Conservation (phyloP, 2,329 filamentous ascomycete species). For the Diaporthe sp. region DNA sequence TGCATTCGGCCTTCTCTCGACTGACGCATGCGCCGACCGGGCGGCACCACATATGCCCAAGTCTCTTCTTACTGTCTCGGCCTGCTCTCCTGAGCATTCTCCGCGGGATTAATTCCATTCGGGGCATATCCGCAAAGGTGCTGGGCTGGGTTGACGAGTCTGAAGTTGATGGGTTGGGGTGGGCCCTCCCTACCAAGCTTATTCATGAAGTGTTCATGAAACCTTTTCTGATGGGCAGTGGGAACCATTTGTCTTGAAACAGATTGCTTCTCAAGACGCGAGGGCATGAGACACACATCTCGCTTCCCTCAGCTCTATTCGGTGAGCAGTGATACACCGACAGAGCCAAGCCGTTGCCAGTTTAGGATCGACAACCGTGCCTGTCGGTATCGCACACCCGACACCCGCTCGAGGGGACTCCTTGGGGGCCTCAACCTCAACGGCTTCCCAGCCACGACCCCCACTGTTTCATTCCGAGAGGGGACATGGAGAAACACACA, state of each 20-base stretch:
- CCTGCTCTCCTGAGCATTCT: not conserved
- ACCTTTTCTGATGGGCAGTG: constrained; percentile 1
- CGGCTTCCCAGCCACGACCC: constrained; percentile 4
- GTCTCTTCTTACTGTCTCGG: not conserved
- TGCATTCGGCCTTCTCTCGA: constrained; percentile 3
- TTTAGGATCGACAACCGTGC: constrained; percentile 24
- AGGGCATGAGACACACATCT: constrained; percentile 14
- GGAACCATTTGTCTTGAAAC: constrained; percentile 18
- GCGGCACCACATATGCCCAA: not conserved
- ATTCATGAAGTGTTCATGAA: constrained; percentile 4
- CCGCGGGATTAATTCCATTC: not conserved
- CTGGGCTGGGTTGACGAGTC: constrained; percentile 2
- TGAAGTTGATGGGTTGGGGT: not conserved
- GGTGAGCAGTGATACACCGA: constrained; percentile 16
- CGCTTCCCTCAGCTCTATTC: constrained; percentile 10
- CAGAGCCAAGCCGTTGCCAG: constrained; percentile 24
- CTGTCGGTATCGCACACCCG: constrained; percentile 23
- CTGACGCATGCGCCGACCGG: not conserved
- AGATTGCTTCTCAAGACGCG: constrained; percentile 18
- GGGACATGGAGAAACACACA: not conserved
- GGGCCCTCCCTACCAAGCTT: not conserved
- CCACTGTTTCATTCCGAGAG: constrained; percentile 12
- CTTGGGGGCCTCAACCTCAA: constrained; percentile 15
- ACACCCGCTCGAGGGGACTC: constrained; percentile 5
- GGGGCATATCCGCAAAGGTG: not conserved